phyloP scores from a whole-genome alignment of 2,329 filamentous ascomycete genomes.

The Sphaerulina musiva region DNA sequence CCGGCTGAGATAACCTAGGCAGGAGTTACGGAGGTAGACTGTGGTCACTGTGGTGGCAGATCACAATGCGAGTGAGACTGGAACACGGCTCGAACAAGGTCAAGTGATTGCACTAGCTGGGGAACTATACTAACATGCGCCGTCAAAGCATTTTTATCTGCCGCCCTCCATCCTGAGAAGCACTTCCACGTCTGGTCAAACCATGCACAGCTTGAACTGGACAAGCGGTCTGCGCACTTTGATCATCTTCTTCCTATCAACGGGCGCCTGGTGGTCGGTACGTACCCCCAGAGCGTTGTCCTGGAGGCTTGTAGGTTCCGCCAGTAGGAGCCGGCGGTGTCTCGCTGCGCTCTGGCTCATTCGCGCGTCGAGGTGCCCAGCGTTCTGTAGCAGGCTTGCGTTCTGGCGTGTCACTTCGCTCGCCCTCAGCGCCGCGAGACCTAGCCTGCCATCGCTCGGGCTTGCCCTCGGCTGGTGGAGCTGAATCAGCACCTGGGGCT shows the following conservation, averaged over 20 bases:
- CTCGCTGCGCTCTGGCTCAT: constrained; percentile 9
- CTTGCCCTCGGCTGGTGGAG: constrained; percentile 24
- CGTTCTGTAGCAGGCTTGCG: constrained; percentile 14
- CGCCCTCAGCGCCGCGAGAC: constrained; percentile 17
- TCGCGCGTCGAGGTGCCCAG: constrained; percentile 18
- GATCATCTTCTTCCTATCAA: neutral
- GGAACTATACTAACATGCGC: neutral
- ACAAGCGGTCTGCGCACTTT: neutral
- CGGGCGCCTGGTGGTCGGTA: constrained; percentile 25
- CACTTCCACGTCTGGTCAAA: neutral
- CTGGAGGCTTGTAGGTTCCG: constrained; percentile 25
- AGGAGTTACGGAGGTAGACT: too few species aligned
- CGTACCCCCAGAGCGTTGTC: constrained; percentile 22
- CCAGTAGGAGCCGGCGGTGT: constrained; percentile 15
- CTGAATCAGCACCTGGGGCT: constrained; percentile 27
- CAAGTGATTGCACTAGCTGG: neutral
- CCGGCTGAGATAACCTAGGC: too few species aligned
- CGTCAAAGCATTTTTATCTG: neutral
- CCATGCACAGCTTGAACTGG: neutral
- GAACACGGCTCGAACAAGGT: neutral
- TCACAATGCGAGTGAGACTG: neutral
- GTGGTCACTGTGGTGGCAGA: neutral
- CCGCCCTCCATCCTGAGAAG: neutral
- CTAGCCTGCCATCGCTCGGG: constrained; percentile 23
- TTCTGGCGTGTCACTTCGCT: constrained; percentile 15